These are phyloP conservation scores for Chrysopogon serrulatus DNA, from an alignment of 176 grass and related monocot genomes.

Conservation along the genomic window DNA sequence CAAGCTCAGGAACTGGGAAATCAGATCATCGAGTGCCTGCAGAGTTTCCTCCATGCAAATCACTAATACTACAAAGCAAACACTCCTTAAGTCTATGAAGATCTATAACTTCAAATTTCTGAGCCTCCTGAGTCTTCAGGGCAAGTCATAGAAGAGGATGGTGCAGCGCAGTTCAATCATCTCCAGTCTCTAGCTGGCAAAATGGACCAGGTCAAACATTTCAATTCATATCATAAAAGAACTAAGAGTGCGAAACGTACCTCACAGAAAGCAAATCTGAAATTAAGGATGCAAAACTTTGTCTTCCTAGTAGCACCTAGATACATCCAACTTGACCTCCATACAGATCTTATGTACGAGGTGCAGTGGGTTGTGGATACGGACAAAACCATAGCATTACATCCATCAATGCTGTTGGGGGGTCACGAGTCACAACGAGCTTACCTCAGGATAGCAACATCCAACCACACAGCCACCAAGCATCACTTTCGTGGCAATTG, in stretches of 20 bases:
- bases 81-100: constrained; percentile 9
- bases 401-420: constrained; percentile 5
- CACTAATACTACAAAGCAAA: not conserved
- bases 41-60: constrained; percentile 35
- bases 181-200: constrained; percentile 17
- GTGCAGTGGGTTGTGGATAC: not conserved
- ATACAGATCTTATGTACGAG: constrained; percentile 19
- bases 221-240: not conserved
- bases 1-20: constrained; percentile 43
- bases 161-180: not conserved
- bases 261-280: not conserved
- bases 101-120: constrained; percentile 15
- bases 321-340: not conserved
- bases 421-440: constrained; percentile 1
- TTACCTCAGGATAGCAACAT: constrained; percentile 41
- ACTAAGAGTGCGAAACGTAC: constrained; percentile 9
- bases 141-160: constrained; percentile 12
- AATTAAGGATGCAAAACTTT: not conserved
- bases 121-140: not conserved
- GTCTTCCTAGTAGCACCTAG: not conserved
- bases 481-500: constrained; percentile 1
- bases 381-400: not conserved
- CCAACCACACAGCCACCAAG: not conserved
- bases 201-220: constrained; percentile 26
- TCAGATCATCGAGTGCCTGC: constrained; percentile 29